phyloP scores from a whole-genome alignment of 2,329 filamentous ascomycete species.

The Colletotrichum gigasporum region DNA sequence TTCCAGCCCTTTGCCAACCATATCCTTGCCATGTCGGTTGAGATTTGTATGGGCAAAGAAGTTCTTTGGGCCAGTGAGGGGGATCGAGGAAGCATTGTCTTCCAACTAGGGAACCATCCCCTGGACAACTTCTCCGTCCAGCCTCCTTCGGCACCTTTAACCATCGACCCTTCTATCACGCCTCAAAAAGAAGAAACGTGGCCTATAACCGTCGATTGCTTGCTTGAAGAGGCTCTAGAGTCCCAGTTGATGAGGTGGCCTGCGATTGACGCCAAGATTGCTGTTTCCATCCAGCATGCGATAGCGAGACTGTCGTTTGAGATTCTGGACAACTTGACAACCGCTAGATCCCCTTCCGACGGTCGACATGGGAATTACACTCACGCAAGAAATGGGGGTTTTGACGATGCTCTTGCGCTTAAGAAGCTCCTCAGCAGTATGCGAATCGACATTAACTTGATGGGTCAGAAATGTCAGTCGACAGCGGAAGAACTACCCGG shows the following conservation, averaged over 20 bases:
- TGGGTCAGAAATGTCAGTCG: no score
- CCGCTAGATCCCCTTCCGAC: no score
- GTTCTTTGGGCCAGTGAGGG: background rate
- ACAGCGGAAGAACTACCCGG: no score
- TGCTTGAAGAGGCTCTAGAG: background rate
- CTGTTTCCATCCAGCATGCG: background rate
- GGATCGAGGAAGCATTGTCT: background rate
- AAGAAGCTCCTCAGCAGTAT: no score
- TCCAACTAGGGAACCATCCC: background rate
- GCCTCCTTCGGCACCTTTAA: background rate
- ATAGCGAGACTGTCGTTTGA: fast-evolving
- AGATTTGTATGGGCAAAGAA: background rate
- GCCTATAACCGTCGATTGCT: background rate
- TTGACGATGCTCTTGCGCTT: no score
- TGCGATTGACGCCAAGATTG: background rate
- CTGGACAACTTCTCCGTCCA: background rate
- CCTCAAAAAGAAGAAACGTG: background rate
- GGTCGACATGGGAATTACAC: no score
- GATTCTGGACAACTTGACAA: background rate
- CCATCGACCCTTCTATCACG: background rate
- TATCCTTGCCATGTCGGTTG: background rate
- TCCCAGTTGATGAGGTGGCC: background rate
- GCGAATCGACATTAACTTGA: no score
- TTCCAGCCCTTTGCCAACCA: background rate
- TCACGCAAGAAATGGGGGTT: no score